Conservation (phyloP, 164 flowering plant species). For the Annona cherimola region DNA sequence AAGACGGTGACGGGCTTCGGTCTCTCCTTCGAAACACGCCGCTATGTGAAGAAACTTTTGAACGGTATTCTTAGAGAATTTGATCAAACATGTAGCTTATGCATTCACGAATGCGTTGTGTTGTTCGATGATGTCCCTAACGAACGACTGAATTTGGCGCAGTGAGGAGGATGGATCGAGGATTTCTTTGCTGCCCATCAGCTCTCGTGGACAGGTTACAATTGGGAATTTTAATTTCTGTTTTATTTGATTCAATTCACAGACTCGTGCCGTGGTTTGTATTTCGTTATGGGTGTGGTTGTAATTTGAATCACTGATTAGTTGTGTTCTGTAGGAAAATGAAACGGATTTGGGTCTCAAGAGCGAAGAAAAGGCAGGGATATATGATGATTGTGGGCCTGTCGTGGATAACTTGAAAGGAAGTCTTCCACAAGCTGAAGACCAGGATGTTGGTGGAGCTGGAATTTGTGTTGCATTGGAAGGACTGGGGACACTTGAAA, state of each 20-base stretch:
- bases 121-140: background rate
- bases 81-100: background rate
- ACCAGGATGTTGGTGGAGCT: background rate
- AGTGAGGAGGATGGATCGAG: background rate
- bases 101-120: background rate
- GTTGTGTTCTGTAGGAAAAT: background rate
- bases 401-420: background rate
- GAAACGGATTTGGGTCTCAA: background rate
- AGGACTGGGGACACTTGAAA: background rate
- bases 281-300: background rate
- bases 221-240: background rate
- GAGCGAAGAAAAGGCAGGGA: background rate
- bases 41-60: background rate
- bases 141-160: background rate
- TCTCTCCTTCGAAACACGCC: slow-evolving; percentile 7
- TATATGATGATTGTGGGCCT: background rate
- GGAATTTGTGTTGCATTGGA: background rate
- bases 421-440: background rate
- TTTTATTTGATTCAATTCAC: background rate
- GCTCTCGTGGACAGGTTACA: background rate
- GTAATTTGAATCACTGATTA: background rate
- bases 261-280: background rate
- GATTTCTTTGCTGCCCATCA: background rate
- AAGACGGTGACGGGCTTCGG: slow-evolving; percentile 15
- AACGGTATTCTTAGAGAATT: background rate